These are phyloP conservation scores for Bassia scoparia DNA, from an alignment of 148 eudicot genomes.

Conservation along the genomic window DNA sequence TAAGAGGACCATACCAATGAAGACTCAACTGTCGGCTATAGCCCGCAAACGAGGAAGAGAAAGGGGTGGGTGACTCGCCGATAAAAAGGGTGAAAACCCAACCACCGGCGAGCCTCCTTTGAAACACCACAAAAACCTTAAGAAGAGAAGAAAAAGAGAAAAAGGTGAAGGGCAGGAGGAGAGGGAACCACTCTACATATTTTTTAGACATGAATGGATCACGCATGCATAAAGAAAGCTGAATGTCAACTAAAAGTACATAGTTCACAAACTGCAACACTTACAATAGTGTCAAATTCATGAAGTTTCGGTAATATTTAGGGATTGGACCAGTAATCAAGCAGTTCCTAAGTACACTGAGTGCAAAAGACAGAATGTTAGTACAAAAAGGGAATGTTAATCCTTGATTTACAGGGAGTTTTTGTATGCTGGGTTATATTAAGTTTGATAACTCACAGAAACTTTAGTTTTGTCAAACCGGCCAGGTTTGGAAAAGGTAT, in stretches of 20 bases:
- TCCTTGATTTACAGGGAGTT: no score
- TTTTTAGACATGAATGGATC: not conserved
- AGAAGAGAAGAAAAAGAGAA: no score
- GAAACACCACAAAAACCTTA: no score
- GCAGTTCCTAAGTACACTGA: slow-evolving; percentile 75
- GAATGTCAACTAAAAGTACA: not conserved
- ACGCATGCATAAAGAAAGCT: not conserved
- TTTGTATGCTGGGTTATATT: not conserved
- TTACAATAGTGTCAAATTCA: slow-evolving; percentile 27
- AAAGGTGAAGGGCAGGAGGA: no score
- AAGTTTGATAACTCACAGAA: slow-evolving; percentile 44
- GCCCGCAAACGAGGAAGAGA: no score
- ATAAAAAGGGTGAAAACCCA: no score
- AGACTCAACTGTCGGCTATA: no score
- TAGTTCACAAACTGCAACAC: slow-evolving; percentile 2
- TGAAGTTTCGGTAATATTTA: slow-evolving; percentile 32
- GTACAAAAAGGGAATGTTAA: not conserved
- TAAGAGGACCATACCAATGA: no score
- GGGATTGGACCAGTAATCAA: slow-evolving; percentile 53
- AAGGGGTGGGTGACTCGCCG: no score
- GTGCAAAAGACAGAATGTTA: slow-evolving; percentile 12
- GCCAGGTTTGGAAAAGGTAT: slow-evolving; percentile 50
- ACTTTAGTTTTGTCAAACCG: slow-evolving; percentile 29
- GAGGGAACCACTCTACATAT: not conserved
- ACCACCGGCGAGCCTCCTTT: no score